Conservation (phyloP, 805 yeast species). For the Lachancea dasiensis region DNA sequence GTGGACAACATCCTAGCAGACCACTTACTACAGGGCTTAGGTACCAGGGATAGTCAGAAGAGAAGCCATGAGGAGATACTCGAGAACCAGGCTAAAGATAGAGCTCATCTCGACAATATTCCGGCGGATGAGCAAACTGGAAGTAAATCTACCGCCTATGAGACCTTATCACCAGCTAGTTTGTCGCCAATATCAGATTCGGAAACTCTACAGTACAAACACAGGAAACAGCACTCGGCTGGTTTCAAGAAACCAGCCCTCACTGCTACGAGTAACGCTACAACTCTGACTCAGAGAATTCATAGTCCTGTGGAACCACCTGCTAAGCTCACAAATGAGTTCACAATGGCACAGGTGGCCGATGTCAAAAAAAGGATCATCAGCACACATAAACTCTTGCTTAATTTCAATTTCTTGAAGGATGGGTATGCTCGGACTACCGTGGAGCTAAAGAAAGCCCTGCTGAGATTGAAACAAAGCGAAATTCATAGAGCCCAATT, state of each 20-base stretch:
- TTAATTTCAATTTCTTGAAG: constrained; percentile 30
- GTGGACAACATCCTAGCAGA: constrained; percentile 9
- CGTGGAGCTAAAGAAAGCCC: constrained; percentile 29
- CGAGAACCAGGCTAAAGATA: not conserved
- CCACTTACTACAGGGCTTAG: constrained; percentile 1
- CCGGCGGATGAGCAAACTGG: not conserved
- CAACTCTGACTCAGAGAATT: not conserved
- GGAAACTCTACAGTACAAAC: constrained; percentile 6
- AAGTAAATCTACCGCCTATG: constrained; percentile 10
- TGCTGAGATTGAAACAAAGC: constrained; percentile 33
- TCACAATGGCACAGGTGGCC: constrained; percentile 27
- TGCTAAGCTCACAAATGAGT: constrained; percentile 25
- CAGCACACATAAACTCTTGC: constrained; percentile 29
- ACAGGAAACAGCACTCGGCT: constrained; percentile 1
- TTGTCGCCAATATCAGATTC: constrained; percentile 29
- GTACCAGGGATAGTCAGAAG: not conserved
- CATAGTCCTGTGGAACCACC: constrained; percentile 10
- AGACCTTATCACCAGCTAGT: constrained; percentile 33
- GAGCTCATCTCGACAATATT: not conserved
- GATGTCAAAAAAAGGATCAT: constrained; percentile 31
- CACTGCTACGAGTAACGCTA: not conserved
- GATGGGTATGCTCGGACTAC: constrained; percentile 32
- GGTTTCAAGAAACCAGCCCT: not conserved
- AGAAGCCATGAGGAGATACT: not conserved
- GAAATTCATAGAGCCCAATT: constrained; percentile 35